Evolutionary conservation across 140 eudicot genomes (phyloP).

Genomic region (Cichorium intybus): DNA sequence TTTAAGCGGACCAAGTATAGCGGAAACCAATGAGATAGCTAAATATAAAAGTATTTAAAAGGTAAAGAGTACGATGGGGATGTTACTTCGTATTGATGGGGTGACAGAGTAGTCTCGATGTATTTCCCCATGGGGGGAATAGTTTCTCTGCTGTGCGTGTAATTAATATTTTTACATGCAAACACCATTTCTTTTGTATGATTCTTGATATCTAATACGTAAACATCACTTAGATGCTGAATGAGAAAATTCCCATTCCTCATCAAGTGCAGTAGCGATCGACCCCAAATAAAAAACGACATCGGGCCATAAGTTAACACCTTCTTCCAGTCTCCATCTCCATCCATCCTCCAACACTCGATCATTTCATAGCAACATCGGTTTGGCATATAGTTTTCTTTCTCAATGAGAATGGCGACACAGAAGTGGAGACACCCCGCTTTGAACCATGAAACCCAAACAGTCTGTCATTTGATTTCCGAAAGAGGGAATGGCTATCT

Average conservation of each 20-base stretch:
- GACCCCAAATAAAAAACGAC: not conserved
- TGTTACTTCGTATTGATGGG: too few relatives aligned
- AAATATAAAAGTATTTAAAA: too few relatives aligned
- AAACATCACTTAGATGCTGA: not conserved
- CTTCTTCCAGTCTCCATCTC: not conserved
- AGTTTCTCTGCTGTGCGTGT: too few relatives aligned
- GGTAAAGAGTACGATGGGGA: too few relatives aligned
- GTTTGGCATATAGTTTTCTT: not conserved
- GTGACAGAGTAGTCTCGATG: too few relatives aligned
- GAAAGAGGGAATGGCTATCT: not conserved
- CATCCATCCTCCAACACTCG: not conserved
- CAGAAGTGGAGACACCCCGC: not conserved
- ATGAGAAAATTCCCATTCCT: not conserved
- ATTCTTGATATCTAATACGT: too few relatives aligned
- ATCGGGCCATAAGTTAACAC: not conserved
- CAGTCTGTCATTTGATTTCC: not conserved
- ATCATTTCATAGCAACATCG: not conserved
- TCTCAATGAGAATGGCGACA: not conserved
- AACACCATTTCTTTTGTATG: too few relatives aligned
- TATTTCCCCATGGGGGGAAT: too few relatives aligned
- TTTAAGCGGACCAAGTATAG: too few relatives aligned
- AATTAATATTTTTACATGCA: too few relatives aligned
- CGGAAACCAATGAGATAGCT: too few relatives aligned
- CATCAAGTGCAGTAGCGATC: not conserved
- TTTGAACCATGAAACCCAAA: not conserved